A percentile compares a stretch with the other conserved stretches of the same genome.
Conservation (phyloP, 768 basidiomycete species). For the Mycena polygramma region DNA sequence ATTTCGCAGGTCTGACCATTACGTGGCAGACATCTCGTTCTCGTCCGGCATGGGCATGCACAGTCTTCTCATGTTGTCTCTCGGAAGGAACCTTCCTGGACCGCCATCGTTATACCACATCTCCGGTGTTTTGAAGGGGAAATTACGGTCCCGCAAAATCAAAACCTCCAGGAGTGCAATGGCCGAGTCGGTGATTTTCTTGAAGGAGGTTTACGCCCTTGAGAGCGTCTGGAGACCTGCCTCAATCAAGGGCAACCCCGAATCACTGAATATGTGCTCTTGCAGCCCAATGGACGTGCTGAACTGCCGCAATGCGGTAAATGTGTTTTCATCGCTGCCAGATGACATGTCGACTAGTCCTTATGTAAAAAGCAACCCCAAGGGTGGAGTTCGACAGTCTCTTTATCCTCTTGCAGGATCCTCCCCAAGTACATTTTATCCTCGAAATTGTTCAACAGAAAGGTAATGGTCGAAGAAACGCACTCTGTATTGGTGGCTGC, state of each 20-base stretch:
- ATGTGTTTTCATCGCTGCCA: neutral
- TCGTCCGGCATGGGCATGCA: no score
- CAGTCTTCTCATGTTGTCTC: no score
- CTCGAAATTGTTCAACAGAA: no score
- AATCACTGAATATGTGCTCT: neutral
- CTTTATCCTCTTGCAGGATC: no score
- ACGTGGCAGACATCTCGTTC: neutral
- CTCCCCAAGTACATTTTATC: no score
- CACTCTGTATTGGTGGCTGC: no score
- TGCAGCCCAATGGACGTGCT: neutral
- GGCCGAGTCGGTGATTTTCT: neutral
- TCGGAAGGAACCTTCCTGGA: no score
- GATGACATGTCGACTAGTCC: neutral
- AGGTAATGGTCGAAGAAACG: no score
- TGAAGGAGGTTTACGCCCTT: neutral
- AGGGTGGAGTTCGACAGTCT: neutral
- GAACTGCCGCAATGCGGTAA: neutral
- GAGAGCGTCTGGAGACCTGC: neutral
- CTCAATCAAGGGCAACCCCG: neutral
- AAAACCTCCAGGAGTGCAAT: neutral
- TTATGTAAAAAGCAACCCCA: neutral
- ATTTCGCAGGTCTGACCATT: neutral
- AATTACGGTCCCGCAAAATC: neutral
- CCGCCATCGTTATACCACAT: neutral
- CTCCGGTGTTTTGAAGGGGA: neutral